phyloP scores from a whole-genome alignment of 176 grass and related monocot genomes.

The Avena eriantha region DNA sequence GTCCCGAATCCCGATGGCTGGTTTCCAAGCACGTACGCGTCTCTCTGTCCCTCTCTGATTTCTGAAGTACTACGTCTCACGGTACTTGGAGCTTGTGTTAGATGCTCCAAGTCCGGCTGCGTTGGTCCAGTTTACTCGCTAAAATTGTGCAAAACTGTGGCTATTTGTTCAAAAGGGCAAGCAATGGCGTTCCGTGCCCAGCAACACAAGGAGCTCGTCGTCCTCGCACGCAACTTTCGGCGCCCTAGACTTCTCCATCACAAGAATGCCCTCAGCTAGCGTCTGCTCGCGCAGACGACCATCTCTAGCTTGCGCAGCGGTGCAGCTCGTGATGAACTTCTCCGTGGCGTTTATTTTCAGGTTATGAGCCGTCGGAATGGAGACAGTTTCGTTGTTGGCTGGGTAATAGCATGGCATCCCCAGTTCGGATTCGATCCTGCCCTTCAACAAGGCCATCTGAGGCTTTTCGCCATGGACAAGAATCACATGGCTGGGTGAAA shows the following conservation, averaged over 20 bases:
- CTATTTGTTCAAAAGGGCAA: slow-evolving; percentile 58
- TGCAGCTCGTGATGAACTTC: slow-evolving; percentile 63
- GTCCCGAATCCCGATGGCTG: too few relatives aligned
- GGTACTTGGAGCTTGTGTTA: too few relatives aligned
- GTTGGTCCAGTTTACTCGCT: too few relatives aligned
- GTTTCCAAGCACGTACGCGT: too few relatives aligned
- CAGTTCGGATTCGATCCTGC: slow-evolving; percentile 77
- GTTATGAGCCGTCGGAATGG: slow-evolving; percentile 57
- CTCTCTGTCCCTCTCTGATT: too few relatives aligned
- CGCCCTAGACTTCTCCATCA: slow-evolving; percentile 74
- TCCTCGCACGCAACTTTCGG: slow-evolving; percentile 67
- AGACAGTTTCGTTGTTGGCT: slow-evolving; percentile 74
- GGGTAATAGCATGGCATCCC: slow-evolving; percentile 75
- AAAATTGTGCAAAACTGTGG: slow-evolving; percentile 34
- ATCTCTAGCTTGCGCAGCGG: slow-evolving; percentile 33
- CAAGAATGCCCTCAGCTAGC: slow-evolving; percentile 52
- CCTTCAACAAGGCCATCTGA: slow-evolving; percentile 84
- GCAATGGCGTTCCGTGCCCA: slow-evolving; percentile 57
- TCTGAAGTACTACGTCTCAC: too few relatives aligned
- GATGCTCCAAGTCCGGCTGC: too few relatives aligned
- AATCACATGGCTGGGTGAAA: slow-evolving; percentile 84
- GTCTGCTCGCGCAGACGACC: slow-evolving; percentile 18
- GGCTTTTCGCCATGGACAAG: slow-evolving; percentile 96
- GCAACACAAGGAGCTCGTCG: slow-evolving; percentile 67
- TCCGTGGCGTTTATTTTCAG: slow-evolving; percentile 70